phyloP scores from a whole-genome alignment of 2,329 filamentous ascomycete genomes.

The Mariannaea sp. region DNA sequence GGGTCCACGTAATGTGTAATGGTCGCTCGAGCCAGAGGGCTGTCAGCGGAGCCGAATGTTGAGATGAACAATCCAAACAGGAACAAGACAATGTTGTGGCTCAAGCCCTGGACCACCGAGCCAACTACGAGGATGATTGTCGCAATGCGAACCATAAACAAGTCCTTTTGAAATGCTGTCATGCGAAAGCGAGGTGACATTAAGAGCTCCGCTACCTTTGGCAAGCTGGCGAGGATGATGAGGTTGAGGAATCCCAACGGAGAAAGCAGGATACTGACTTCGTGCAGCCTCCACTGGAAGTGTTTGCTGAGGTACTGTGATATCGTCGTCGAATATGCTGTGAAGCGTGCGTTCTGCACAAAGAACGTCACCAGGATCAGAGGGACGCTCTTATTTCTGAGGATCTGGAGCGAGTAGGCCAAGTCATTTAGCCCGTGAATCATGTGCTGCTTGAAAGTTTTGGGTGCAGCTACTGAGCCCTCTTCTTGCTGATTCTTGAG shows the following conservation, averaged over 20 bases:
- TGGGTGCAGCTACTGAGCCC: slow-evolving; percentile 12
- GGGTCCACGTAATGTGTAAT: slow-evolving; percentile 46
- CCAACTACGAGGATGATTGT: slow-evolving; percentile 41
- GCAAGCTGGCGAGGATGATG: slow-evolving; percentile 43
- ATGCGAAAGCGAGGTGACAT: slow-evolving; percentile 41
- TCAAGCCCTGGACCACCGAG: slow-evolving; percentile 43
- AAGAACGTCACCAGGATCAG: slow-evolving; percentile 48
- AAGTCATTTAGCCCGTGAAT: slow-evolving; percentile 41
- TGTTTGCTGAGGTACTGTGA: slow-evolving; percentile 51
- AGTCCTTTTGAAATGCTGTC: slow-evolving; percentile 45
- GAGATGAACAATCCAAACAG: slow-evolving; percentile 45
- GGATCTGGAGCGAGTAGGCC: slow-evolving; percentile 40
- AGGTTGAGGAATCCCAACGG: slow-evolving; percentile 48
- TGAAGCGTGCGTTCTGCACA: slow-evolving; percentile 43
- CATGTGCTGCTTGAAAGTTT: slow-evolving; percentile 38
- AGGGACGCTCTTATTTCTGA: slow-evolving; percentile 44
- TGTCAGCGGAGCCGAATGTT: slow-evolving; percentile 46
- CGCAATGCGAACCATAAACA: slow-evolving; percentile 43
- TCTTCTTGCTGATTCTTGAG: slow-evolving; percentile 27
- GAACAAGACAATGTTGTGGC: slow-evolving; percentile 42
- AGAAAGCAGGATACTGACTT: slow-evolving; percentile 49
- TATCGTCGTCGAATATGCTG: slow-evolving; percentile 44
- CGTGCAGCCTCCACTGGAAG: slow-evolving; percentile 50
- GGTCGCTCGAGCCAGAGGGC: slow-evolving; percentile 47
- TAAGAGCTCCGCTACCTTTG: slow-evolving; percentile 42